These are phyloP conservation scores for Escallonia herrerae DNA, from an alignment of 129 eudicot genomes.

Conservation along the genomic window DNA sequence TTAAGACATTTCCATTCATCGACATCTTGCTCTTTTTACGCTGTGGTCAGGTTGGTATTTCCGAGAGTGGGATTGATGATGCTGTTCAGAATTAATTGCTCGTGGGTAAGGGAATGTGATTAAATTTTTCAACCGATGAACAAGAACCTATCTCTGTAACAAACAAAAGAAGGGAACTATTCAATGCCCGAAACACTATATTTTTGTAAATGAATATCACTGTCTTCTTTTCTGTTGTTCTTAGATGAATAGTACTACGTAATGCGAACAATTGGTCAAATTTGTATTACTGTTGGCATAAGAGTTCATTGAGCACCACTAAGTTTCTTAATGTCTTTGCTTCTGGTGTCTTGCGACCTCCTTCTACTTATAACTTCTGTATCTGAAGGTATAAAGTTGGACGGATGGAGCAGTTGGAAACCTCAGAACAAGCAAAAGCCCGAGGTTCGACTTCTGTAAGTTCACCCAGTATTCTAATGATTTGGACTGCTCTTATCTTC, in stretches of 20 bases:
- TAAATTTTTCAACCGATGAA: not conserved
- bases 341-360: too few relatives aligned
- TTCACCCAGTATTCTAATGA: not conserved
- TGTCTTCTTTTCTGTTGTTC: too few relatives aligned
- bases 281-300: not conserved
- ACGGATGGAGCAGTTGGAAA: slow-evolving; percentile 85
- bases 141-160: not conserved
- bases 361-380: not conserved
- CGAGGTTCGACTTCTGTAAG: slow-evolving; percentile 91
- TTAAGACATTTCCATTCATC: not conserved
- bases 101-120: slow-evolving; percentile 52
- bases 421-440: slow-evolving; percentile 91
- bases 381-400: slow-evolving; percentile 89
- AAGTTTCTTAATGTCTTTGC: too few relatives aligned
- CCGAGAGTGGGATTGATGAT: slow-evolving; percentile 92
- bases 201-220: too few relatives aligned
- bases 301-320: too few relatives aligned
- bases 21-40: slow-evolving; percentile 7
- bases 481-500: too few relatives aligned
- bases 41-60: slow-evolving; percentile 72
- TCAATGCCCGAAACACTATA: too few relatives aligned
- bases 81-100: slow-evolving; percentile 85
- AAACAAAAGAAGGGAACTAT: not conserved
- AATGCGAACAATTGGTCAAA: too few relatives aligned
- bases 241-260: too few relatives aligned